Evolutionary conservation across 805 yeast species (phyloP).

Genomic region (Zygosaccharomyces pseudorouxii): DNA sequence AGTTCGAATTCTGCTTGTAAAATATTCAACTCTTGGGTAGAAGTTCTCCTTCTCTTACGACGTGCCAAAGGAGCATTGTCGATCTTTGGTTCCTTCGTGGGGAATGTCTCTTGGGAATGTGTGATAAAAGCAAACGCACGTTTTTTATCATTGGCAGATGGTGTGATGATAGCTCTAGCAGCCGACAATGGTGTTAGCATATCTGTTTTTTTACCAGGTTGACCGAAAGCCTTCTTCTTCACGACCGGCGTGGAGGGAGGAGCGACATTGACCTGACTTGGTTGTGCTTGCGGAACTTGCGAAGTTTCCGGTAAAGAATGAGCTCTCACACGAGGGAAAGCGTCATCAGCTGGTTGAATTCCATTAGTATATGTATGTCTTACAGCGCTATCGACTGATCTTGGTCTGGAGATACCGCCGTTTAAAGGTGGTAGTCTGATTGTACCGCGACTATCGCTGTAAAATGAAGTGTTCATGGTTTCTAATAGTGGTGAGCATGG

Average conservation of each 20-base stretch:
- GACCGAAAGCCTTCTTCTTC: slow-evolving; percentile 10
- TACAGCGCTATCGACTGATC: slow-evolving; percentile 25
- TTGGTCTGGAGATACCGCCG: slow-evolving; percentile 18
- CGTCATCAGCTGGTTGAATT: background rate
- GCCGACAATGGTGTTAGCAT: slow-evolving; percentile 33
- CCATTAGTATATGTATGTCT: slow-evolving; percentile 21
- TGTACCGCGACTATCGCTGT: slow-evolving; percentile 25
- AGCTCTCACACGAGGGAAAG: slow-evolving; percentile 4
- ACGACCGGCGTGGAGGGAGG: slow-evolving; percentile 21
- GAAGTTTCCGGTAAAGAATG: slow-evolving; percentile 7
- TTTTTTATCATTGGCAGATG: slow-evolving; percentile 33
- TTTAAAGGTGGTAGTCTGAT: slow-evolving; percentile 31
- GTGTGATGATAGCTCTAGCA: slow-evolving; percentile 32
- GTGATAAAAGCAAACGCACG: slow-evolving; percentile 78
- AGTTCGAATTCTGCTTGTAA: slow-evolving; percentile 72
- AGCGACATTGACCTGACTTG: background rate
- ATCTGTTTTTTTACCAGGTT: slow-evolving; percentile 18
- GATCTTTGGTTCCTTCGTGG: slow-evolving; percentile 73
- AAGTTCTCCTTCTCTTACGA: slow-evolving; percentile 91
- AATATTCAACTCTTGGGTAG: slow-evolving; percentile 77
- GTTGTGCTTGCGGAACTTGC: background rate
- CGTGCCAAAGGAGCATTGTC: slow-evolving; percentile 92
- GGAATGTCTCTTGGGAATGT: slow-evolving; percentile 87
- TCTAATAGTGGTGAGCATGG: slow-evolving; percentile 24
- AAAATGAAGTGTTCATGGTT: slow-evolving; percentile 18